Conservation (phyloP, 2,329 filamentous ascomycete species). For the Coniochaeta prunicola region DNA sequence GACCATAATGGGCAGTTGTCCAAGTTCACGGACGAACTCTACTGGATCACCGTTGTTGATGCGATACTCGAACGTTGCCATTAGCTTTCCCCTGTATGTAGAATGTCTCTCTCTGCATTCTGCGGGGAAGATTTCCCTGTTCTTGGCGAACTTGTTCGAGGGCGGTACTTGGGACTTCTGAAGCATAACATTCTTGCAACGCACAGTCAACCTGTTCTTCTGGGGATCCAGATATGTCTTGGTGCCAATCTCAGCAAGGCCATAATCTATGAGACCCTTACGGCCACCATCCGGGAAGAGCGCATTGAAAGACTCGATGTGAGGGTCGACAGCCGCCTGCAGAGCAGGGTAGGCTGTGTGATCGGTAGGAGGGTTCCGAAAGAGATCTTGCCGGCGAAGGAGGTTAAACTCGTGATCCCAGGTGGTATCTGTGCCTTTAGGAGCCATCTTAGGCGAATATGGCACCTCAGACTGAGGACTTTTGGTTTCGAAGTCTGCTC, state of each 20-base stretch:
- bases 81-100: constrained; percentile 82
- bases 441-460: constrained; percentile 37
- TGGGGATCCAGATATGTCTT: constrained; percentile 83
- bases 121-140: constrained; percentile 80
- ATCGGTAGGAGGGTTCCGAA: constrained; percentile 81
- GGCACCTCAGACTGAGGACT: neutral
- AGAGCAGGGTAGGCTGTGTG: constrained; percentile 82
- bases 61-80: constrained; percentile 74
- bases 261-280: constrained; percentile 57
- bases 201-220: constrained; percentile 70
- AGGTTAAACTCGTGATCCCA: constrained; percentile 88
- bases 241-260: constrained; percentile 79
- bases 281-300: constrained; percentile 67
- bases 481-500: neutral
- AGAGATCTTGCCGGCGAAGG: constrained; percentile 78
- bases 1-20: constrained; percentile 88
- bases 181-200: constrained; percentile 73
- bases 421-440: constrained; percentile 50
- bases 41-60: constrained; percentile 82
- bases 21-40: constrained; percentile 78
- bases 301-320: constrained; percentile 93
- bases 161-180: constrained; percentile 75
- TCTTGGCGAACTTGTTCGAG: constrained; percentile 75
- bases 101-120: constrained; percentile 93
- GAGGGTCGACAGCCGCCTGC: constrained; percentile 78